Conservation (phyloP, 202 grass and related monocot genomes). For the Hordeum pubiflorum region DNA sequence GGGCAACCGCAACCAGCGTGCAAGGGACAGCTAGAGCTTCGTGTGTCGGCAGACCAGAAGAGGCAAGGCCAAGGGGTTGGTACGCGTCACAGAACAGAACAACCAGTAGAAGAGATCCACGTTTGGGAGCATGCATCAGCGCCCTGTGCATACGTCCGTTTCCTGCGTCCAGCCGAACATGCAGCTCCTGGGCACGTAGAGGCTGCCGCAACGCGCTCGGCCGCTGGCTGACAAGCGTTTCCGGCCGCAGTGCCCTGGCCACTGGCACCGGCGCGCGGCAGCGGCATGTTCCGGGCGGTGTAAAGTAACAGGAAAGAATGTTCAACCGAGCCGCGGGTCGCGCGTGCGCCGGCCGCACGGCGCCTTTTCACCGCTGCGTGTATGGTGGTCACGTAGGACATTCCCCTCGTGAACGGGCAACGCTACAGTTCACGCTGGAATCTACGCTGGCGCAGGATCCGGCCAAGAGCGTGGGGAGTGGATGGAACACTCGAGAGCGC, state of each 20-base stretch:
- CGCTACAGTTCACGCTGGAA: background rate
- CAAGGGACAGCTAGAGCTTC: constrained; percentile 8
- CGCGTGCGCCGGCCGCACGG: constrained; percentile 14
- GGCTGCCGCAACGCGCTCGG: background rate
- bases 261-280: background rate
- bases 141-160: background rate
- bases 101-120: background rate
- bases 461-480: constrained; percentile 18
- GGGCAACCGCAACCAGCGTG: background rate
- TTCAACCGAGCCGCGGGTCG: background rate
- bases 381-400: background rate
- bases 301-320: background rate
- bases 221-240: constrained; percentile 13
- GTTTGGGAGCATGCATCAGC: background rate
- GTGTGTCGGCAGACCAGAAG: background rate
- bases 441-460: constrained; percentile 8
- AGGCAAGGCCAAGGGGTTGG: constrained; percentile 13
- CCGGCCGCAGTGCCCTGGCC: background rate
- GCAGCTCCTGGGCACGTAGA: background rate
- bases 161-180: constrained; percentile 1
- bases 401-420: background rate
- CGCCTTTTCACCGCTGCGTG: background rate
- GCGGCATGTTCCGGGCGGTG: background rate
- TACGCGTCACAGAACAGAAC: background rate
- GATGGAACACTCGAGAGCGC: background rate